Base-by-base conservation (phyloP, 306 rosid species). In the Corylus avellana region DNA sequence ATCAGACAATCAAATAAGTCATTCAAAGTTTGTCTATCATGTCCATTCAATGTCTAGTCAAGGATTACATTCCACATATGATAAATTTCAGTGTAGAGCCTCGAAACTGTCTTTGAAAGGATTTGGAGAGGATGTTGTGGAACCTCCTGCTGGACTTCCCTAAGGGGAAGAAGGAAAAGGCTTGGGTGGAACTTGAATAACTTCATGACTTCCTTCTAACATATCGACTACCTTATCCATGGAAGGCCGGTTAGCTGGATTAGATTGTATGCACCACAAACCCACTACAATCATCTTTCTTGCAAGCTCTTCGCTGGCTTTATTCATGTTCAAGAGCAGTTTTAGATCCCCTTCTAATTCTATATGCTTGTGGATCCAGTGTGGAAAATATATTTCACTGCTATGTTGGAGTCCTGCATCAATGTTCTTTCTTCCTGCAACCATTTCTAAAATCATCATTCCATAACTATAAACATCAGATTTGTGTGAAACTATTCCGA, bases 401-500 rank as follows among this genome's bases (percentile, higher is more conserved):
- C 2, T 87, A 84, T 42, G 46, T 42, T 42, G 5, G 0, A 61
- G 70, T 53, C 44, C 44, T 7, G 22, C 53, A 0, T 76, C 84
- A 7, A 59, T 20, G 20, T 76, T 81, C 70, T 78, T 84, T 74
- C 83, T 84, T 50, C 84, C 82, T 62, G 82, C 86, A 39, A 81
- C 76, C 70, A 81, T 79, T 39, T 87, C 87, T 44, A 84, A 56
- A 58, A 84, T 48, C 55, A 86, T 3, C 87, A 83, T 86, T 10
- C 85, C 85, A 67, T 83, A 86, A 0, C 90, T 84, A 70, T 81
- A 87, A 0, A 84, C 87, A 79, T 87, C 87, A 0, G 84, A 84
- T 39, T 81, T 87, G 32, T 78, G 75, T 7, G 87, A 87, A n/a
- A 84, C 71, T 0, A 80, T 32, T 18, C 89, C 84, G 46, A 50